Evolutionary conservation across 2,329 filamentous ascomycete species (phyloP), one percentile per base, ranked within the genome.

Genomic region (Neurospora sp.): DNA sequence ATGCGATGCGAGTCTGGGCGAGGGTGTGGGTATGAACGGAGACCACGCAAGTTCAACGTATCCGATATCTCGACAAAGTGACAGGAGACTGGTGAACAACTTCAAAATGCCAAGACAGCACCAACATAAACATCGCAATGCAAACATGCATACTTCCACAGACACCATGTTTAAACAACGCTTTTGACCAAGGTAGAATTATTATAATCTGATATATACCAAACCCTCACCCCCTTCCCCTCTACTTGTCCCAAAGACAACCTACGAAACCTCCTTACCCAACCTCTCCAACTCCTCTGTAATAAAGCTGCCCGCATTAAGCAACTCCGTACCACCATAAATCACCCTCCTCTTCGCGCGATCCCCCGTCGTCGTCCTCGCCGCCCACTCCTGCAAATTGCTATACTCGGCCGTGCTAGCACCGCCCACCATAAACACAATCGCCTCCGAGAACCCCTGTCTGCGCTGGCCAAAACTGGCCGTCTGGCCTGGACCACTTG

Each of bases 321-420:
- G 82, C 78, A 93, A 83, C 78, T 92, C 95, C 15, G 96, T 99
- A 77, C 93, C 97, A 19, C 96, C 96, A 80, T 99, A 99, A 1
- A 98, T 92, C 10, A 99, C 91, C 73, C 93, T 86, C 80, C 92
- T 91, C 79, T 88, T 91, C 28, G 88, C 85, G 8, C 88, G 86
- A 69, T 87, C 86, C 3, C 73, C 73, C 36, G 71, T 70, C n/a
- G 71, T 84, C 4, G 92, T 93, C 73, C 95, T 86, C 79, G 88
- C 89, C 5, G 95, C 93, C 96, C 96, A 99, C 78, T 98, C 96
- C 78, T 97, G 93, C 78, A 99, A 79, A 80, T 99, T 99, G 23
- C 94, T 95, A 78, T 98, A 99, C 79, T 99, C 96, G 75, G 99
- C 96, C 92, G 99, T 98, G 78, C 93, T 97, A 57, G 96, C 96